phyloP scores from a whole-genome alignment of 2,329 filamentous ascomycete species.

The Aspergillus carbonarius region DNA sequence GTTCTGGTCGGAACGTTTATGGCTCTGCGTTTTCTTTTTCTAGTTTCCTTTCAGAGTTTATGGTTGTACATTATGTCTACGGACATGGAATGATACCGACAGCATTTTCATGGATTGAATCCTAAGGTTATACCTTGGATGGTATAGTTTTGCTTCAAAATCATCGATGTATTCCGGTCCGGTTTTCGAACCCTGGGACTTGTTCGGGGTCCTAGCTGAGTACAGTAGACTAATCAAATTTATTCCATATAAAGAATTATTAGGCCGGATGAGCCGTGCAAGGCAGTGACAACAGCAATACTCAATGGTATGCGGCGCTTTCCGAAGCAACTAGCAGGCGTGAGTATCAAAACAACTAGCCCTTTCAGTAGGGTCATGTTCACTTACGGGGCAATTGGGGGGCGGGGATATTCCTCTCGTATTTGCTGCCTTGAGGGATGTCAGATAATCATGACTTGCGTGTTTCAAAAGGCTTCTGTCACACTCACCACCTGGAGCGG shows the following conservation, averaged over 20 bases:
- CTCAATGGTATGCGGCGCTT: neutral
- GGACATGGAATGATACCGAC: conserved; percentile 51
- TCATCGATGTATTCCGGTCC: neutral
- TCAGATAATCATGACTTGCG: conserved; percentile 14
- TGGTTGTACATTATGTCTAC: conserved; percentile 64
- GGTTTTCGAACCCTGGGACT: neutral
- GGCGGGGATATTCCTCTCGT: conserved; percentile 84
- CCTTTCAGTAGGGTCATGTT: neutral
- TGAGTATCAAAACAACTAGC: neutral
- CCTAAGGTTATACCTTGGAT: neutral
- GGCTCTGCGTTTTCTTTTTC: conserved; percentile 54
- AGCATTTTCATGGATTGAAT: conserved; percentile 32
- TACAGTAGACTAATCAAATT: neutral
- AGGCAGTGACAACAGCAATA: neutral
- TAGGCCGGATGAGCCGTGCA: neutral
- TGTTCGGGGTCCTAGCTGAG: no score
- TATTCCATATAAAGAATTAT: neutral
- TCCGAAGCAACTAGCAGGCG: conserved; percentile 14
- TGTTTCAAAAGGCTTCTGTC: neutral
- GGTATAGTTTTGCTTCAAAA: neutral
- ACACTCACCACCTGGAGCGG: conserved; percentile 81
- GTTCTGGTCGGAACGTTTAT: conserved; percentile 62
- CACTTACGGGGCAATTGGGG: conserved; percentile 78
- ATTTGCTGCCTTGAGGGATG: conserved; percentile 74
- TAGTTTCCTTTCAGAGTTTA: conserved; percentile 43